A percentile compares a stretch with the other conserved stretches of the same genome.
Conservation (phyloP, 2,329 filamentous ascomycete genomes). For the Ceratocystis cacaofunesta region DNA sequence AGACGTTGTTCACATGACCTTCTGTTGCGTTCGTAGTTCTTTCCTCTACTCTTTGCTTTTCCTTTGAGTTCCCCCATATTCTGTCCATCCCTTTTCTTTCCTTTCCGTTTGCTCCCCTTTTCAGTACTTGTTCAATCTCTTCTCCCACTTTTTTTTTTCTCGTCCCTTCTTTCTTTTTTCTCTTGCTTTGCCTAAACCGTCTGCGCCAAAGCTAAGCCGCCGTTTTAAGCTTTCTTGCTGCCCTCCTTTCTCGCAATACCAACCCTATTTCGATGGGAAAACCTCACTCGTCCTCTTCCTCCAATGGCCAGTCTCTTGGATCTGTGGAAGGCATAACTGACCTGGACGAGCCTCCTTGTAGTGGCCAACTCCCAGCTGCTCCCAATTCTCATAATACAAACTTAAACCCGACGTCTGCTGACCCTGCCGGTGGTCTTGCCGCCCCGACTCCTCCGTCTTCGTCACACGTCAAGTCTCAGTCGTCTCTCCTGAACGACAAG, state of each 20-base stretch:
- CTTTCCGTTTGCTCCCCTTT: not conserved
- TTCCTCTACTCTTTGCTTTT: not conserved
- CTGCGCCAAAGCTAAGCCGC: not conserved
- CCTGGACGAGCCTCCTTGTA: slow-evolving; percentile 19
- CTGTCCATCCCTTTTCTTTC: not conserved
- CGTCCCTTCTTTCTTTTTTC: not conserved
- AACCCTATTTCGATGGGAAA: slow-evolving; percentile 19
- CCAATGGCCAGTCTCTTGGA: slow-evolving; percentile 18
- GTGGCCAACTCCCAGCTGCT: slow-evolving; percentile 13
- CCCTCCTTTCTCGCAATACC: slow-evolving; percentile 5
- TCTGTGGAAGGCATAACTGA: slow-evolving; percentile 18
- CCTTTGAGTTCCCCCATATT: not conserved
- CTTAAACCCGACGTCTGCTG: not conserved
- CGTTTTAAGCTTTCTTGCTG: slow-evolving; percentile 4
- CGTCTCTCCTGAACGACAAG: not conserved
- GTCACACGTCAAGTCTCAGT: not conserved
- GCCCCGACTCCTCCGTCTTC: not conserved
- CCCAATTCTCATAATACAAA: not conserved
- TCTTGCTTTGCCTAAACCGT: not conserved
- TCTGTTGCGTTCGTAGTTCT: not conserved
- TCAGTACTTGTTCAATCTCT: not conserved
- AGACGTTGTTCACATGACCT: not conserved
- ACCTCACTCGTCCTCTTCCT: slow-evolving; percentile 17
- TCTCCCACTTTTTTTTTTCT: not conserved
- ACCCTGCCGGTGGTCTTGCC: not conserved